A percentile compares a stretch with the other conserved stretches of the same genome.
Evolutionary conservation across 2,329 filamentous ascomycete species (phyloP).

Genomic region (Nigrograna mackinnonii): DNA sequence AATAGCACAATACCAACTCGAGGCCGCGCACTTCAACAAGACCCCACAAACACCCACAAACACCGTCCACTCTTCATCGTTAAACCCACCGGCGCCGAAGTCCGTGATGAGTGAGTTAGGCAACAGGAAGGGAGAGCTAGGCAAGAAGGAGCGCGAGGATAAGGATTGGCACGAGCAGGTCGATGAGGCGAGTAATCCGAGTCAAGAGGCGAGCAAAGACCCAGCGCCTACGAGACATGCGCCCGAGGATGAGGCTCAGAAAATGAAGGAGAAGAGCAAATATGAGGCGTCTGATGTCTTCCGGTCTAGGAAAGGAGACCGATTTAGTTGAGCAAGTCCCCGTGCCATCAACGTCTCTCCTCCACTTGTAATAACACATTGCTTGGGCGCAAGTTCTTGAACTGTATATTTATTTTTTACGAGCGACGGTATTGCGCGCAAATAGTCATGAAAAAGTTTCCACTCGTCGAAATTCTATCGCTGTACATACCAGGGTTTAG

Average conservation of each 20-base stretch:
- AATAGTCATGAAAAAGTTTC: slow-evolving; percentile 1
- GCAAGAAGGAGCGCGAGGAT: slow-evolving; percentile 9
- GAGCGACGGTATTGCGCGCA: slow-evolving; percentile 1
- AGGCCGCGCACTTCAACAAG: slow-evolving; percentile 15
- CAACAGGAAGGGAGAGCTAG: slow-evolving; percentile 10
- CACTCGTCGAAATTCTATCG: slow-evolving; percentile 11
- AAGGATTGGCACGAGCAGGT: slow-evolving; percentile 6
- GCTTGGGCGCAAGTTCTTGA: too few species aligned
- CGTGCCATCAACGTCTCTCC: too few species aligned
- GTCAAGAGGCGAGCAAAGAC: slow-evolving; percentile 73
- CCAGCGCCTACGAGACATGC: slow-evolving; percentile 86
- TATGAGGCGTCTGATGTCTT: slow-evolving; percentile 83
- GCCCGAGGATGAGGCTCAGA: slow-evolving; percentile 69
- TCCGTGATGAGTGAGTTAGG: slow-evolving; percentile 11
- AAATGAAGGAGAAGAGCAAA: slow-evolving; percentile 78
- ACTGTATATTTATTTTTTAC: slow-evolving; percentile 6
- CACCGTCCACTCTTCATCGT: background rate
- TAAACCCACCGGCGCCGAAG: slow-evolving; percentile 4
- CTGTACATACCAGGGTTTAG: too few species aligned
- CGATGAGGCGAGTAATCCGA: slow-evolving; percentile 57
- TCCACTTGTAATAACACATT: too few species aligned
- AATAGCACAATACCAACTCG: slow-evolving; percentile 32
- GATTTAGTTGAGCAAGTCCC: slow-evolving; percentile 66
- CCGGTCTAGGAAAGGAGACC: slow-evolving; percentile 79
- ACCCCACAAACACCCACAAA: slow-evolving; percentile 2